A percentile compares a stretch with the other conserved stretches of the same genome.
phyloP scores from a whole-genome alignment of 2,329 filamentous ascomycete species.

The Aspergillus pseudoviridinutans region DNA sequence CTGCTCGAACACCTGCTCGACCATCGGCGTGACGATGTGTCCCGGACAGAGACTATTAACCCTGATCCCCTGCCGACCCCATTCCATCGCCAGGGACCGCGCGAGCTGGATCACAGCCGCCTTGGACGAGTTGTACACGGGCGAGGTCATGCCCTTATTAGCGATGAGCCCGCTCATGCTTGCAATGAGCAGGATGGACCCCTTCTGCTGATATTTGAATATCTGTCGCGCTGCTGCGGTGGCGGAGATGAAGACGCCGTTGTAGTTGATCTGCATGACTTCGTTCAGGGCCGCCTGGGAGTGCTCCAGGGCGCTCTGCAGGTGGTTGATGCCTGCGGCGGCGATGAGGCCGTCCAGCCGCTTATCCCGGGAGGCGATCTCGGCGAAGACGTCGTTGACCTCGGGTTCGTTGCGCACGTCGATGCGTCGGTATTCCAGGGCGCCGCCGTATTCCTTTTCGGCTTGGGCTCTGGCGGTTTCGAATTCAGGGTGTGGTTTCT shows the following conservation, averaged over 20 bases:
- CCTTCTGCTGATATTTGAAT: slow-evolving; percentile 46
- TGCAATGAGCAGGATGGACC: slow-evolving; percentile 48
- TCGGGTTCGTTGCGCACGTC: slow-evolving; percentile 43
- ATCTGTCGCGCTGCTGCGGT: slow-evolving; percentile 48
- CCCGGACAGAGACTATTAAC: slow-evolving; percentile 54
- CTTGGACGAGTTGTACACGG: slow-evolving; percentile 53
- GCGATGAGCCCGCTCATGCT: slow-evolving; percentile 50
- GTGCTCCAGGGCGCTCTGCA: slow-evolving; percentile 40
- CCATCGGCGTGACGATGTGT: slow-evolving; percentile 67
- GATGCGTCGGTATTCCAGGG: slow-evolving; percentile 44
- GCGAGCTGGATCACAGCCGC: slow-evolving; percentile 51
- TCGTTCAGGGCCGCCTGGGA: slow-evolving; percentile 38
- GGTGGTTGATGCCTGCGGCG: slow-evolving; percentile 42
- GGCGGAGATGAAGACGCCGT: slow-evolving; percentile 47
- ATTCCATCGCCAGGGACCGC: slow-evolving; percentile 52
- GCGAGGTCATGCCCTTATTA: slow-evolving; percentile 44
- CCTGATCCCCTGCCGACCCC: slow-evolving; percentile 48
- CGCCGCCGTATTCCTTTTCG: slow-evolving; percentile 34
- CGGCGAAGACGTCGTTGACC: slow-evolving; percentile 32
- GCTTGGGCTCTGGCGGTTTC: slow-evolving; percentile 34
- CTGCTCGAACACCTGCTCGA: slow-evolving; percentile 70
- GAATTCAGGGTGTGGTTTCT: slow-evolving; percentile 44
- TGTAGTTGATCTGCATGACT: slow-evolving; percentile 49
- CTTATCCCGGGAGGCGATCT: slow-evolving; percentile 31
- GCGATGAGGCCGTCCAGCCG: slow-evolving; percentile 42